Percentiles rank a stretch among this genome's conserved stretches.
These are phyloP conservation scores for Colletotrichum higginsianum DNA, from an alignment of 2,329 filamentous ascomycete genomes.

Conservation along the genomic window DNA sequence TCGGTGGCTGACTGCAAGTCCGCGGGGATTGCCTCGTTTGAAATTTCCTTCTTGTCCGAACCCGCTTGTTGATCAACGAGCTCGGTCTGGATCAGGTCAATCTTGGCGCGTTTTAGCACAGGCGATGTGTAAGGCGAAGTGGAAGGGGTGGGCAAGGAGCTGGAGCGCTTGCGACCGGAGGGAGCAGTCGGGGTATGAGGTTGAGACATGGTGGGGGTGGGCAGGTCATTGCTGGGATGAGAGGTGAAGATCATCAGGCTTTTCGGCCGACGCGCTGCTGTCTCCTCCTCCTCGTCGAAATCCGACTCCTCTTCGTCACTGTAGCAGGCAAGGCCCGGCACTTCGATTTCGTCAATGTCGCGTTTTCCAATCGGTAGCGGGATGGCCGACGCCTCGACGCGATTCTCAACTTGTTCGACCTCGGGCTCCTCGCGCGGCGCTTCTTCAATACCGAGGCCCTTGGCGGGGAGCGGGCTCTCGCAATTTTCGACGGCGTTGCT, in stretches of 20 bases:
- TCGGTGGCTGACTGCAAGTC: conserved; percentile 2
- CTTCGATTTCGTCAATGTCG: conserved; percentile 85
- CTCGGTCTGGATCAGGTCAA: conserved; percentile 19
- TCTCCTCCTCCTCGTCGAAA: conserved; percentile 53
- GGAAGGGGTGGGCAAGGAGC: conserved; percentile 62
- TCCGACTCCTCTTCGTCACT: conserved; percentile 74
- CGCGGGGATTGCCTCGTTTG: conserved; percentile 31
- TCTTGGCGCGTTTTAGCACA: conserved; percentile 35
- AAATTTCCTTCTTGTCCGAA: conserved; percentile 31
- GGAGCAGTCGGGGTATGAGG: conserved; percentile 54
- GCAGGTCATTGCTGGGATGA: conserved; percentile 47
- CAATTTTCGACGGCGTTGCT: conserved; percentile 56
- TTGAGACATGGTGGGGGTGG: conserved; percentile 53
- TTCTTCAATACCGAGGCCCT: conserved; percentile 39
- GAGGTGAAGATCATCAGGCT: conserved; percentile 59
- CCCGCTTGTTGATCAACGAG: conserved; percentile 12
- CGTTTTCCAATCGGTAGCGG: conserved; percentile 77
- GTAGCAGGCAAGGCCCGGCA: conserved; percentile 76
- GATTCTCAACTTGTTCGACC: conserved; percentile 52
- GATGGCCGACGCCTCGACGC: conserved; percentile 69
- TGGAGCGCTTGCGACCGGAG: conserved; percentile 60
- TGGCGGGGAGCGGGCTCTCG: conserved; percentile 55
- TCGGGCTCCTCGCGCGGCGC: conserved; percentile 32
- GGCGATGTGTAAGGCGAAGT: conserved; percentile 46
- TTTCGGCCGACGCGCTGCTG: conserved; percentile 58